phyloP scores from a whole-genome alignment of 139 green algal species.

The Chlamydomonas sp. region DNA sequence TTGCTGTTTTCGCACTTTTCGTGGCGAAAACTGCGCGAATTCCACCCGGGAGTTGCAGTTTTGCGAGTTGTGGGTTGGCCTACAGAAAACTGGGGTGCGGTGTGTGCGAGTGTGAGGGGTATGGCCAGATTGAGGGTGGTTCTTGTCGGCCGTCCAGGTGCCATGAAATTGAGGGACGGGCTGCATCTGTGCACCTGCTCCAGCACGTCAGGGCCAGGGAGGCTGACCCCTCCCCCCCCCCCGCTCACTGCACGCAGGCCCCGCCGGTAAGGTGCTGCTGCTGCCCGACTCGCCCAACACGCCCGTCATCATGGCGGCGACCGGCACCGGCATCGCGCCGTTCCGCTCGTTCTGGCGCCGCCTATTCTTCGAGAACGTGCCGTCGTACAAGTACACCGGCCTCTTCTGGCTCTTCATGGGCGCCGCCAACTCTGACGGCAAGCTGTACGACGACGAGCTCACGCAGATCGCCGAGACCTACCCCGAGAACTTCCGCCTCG shows the following conservation, averaged over 20 bases:
- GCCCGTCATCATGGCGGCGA: constrained; percentile 95
- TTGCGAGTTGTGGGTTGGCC: too few species aligned
- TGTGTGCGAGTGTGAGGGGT: too few species aligned
- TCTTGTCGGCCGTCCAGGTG: too few species aligned
- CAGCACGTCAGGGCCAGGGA: too few species aligned
- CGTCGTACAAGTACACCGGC: constrained; percentile 89
- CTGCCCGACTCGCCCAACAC: constrained; percentile 82
- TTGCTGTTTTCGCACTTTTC: too few species aligned
- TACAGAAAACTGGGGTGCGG: too few species aligned
- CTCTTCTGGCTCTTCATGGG: constrained; percentile 99
- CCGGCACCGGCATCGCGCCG: constrained; percentile 95
- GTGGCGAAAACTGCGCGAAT: too few species aligned
- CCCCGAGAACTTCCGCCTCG: constrained; percentile 92
- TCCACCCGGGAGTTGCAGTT: too few species aligned
- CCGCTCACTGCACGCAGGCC: constrained; percentile 51
- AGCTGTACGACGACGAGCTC: constrained; percentile 97
- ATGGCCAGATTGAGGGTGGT: too few species aligned
- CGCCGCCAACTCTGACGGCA: constrained; percentile 91
- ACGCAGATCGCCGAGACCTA: constrained; percentile 38
- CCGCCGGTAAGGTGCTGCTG: constrained; percentile 96
- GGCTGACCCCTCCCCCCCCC: not conserved
- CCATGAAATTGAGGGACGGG: too few species aligned
- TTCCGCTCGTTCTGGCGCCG: constrained; percentile 95
- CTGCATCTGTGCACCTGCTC: too few species aligned
- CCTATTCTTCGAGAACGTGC: constrained; percentile 90